These are phyloP conservation scores for Epichloe gansuensis DNA, from an alignment of 2,329 filamentous ascomycete genomes.

Conservation along the genomic window DNA sequence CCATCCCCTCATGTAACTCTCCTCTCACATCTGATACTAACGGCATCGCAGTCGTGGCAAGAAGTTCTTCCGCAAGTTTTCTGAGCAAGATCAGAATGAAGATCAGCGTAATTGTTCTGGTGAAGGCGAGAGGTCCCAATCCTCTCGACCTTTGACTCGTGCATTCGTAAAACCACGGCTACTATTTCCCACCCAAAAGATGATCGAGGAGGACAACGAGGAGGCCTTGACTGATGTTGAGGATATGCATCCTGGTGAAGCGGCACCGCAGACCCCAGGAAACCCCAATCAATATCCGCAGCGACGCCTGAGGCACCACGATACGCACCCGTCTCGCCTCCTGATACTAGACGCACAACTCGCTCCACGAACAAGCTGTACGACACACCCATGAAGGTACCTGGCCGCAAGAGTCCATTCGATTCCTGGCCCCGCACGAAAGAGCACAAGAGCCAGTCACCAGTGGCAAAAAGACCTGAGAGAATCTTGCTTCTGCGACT, in stretches of 20 bases:
- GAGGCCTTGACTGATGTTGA: slow-evolving; percentile 50
- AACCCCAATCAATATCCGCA: slow-evolving; percentile 16
- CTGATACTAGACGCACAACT: slow-evolving; percentile 48
- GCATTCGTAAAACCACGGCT: slow-evolving; percentile 61
- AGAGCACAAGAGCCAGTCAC: slow-evolving; percentile 33
- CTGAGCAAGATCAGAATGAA: slow-evolving; percentile 24
- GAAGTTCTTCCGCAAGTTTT: slow-evolving; percentile 62
- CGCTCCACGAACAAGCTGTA: slow-evolving; percentile 41
- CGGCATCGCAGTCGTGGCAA: slow-evolving; percentile 54
- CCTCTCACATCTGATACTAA: background rate
- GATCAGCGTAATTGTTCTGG: slow-evolving; percentile 21
- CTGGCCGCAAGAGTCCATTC: slow-evolving; percentile 43
- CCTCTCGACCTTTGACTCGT: slow-evolving; percentile 43
- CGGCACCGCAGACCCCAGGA: slow-evolving; percentile 24
- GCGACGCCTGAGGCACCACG: slow-evolving; percentile 43
- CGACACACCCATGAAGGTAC: slow-evolving; percentile 30
- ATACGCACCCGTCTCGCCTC: slow-evolving; percentile 48
- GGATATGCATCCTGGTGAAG: slow-evolving; percentile 25
- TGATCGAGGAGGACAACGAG: slow-evolving; percentile 39
- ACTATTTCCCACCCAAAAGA: slow-evolving; percentile 49
- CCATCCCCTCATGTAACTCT: background rate
- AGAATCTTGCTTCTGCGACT: slow-evolving; percentile 17
- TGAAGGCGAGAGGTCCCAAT: slow-evolving; percentile 23
- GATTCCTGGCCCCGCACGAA: slow-evolving; percentile 59
- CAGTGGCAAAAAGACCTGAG: slow-evolving; percentile 29